Conservation (phyloP, 129 eudicot species). For the Heracleum sosnowskyi region DNA sequence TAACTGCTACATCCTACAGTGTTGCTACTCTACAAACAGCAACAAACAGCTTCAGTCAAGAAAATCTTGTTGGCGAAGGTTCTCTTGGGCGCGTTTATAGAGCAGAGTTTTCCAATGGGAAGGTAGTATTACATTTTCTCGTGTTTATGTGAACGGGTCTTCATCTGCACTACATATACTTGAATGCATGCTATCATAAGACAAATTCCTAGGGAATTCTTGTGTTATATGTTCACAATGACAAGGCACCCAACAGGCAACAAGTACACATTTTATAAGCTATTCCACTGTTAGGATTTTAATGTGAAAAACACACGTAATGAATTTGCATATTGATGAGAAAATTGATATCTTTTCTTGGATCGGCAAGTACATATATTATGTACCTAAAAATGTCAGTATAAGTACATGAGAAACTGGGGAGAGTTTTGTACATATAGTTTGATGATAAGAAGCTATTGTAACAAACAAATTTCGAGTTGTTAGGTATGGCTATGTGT, state of each 20-base stretch:
- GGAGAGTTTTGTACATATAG: neutral
- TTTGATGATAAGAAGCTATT: neutral
- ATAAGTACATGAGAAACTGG: neutral
- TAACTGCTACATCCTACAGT: conserved; percentile 79
- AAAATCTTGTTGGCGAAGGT: conserved; percentile 91
- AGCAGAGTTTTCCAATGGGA: conserved; percentile 94
- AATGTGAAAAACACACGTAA: neutral
- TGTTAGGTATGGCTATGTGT: neutral
- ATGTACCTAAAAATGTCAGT: neutral
- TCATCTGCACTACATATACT: neutral
- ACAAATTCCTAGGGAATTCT: neutral
- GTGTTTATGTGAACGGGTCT: neutral
- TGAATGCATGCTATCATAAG: neutral
- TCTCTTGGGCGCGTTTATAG: conserved; percentile 96
- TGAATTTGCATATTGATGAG: neutral
- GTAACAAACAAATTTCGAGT: neutral
- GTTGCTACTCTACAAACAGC: conserved; percentile 95
- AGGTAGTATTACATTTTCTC: conserved; percentile 41
- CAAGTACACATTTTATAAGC: neutral
- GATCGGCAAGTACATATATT: neutral
- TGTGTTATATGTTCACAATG: neutral
- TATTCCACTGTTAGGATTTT: neutral
- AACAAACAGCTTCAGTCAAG: conserved; percentile 96
- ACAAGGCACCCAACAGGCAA: neutral
- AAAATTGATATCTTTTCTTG: neutral